Evolutionary conservation across 2,329 filamentous ascomycete species (phyloP).

Genomic region (Phialophora macrospora): DNA sequence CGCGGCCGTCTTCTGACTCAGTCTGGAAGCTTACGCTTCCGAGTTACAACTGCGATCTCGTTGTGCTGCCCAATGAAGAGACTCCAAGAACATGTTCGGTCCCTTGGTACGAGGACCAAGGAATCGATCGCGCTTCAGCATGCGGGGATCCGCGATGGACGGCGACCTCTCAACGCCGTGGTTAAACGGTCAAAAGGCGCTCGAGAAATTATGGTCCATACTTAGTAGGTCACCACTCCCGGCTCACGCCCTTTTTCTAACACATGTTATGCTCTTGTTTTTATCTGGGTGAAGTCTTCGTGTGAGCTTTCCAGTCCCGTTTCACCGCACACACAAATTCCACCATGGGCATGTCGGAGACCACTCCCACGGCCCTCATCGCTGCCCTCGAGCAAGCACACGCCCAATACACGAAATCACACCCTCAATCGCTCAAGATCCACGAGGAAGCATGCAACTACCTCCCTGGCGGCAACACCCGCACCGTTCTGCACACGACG

Average conservation of each 20-base stretch:
- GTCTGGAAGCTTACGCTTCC: background rate
- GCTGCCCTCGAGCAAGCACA: constrained; percentile 28
- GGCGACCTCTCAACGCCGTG: constrained; percentile 2
- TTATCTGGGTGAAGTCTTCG: background rate
- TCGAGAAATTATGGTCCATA: background rate
- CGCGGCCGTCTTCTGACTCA: background rate
- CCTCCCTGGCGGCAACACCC: constrained; percentile 45
- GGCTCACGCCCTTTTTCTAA: background rate
- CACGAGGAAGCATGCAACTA: constrained; percentile 37
- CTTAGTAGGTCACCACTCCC: background rate
- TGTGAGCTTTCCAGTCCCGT: background rate
- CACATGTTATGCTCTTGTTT: background rate
- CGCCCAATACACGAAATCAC: constrained; percentile 17
- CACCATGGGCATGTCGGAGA: constrained; percentile 26
- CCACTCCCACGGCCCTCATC: constrained; percentile 4
- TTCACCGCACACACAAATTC: background rate
- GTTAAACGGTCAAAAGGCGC: background rate
- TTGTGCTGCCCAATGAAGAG: background rate
- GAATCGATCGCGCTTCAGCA: background rate
- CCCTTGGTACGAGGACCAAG: background rate
- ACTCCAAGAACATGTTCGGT: too few relatives aligned
- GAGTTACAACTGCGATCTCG: background rate
- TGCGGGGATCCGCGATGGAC: background rate
- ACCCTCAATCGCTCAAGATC: constrained; percentile 26
- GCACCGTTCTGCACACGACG: constrained; percentile 41